phyloP scores from a whole-genome alignment of 257 asterid genomes.

The Mentha longifolia region DNA sequence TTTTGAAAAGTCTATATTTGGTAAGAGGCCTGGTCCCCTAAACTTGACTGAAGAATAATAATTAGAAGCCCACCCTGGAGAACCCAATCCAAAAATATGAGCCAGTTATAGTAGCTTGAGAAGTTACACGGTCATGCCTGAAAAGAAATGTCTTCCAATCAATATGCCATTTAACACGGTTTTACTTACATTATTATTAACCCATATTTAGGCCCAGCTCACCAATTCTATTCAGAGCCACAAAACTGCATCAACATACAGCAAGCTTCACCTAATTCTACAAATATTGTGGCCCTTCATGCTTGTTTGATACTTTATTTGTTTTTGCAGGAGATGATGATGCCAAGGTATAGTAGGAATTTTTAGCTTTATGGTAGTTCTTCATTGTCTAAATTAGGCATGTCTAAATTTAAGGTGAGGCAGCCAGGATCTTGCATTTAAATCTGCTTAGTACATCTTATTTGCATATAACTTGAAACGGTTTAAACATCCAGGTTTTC shows the following conservation, averaged over 20 bases:
- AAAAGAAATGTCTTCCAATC: conserved; percentile 1
- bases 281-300: neutral
- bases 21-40: neutral
- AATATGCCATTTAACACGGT: conserved; percentile 12
- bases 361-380: neutral
- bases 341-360: conserved; percentile 11
- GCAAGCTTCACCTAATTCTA: conserved; percentile 12
- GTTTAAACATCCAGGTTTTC: neutral
- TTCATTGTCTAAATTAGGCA: neutral
- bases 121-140: neutral
- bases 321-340: conserved; percentile 11
- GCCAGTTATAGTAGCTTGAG: neutral
- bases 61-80: conserved; percentile 15
- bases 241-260: neutral
- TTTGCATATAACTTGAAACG: neutral
- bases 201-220: conserved; percentile 20
- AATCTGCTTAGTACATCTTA: neutral
- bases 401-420: conserved; percentile 12
- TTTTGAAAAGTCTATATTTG: neutral
- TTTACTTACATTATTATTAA: conserved; percentile 7
- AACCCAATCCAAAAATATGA: conserved; percentile 10
- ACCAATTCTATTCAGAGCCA: neutral
- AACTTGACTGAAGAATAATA: conserved; percentile 3
- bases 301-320: neutral
- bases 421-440: conserved; percentile 8